A percentile compares a stretch with the other conserved stretches of the same genome.
These are phyloP conservation scores for Chlorophyllum brunneum DNA, from an alignment of 768 basidiomycete species.

Conservation along the genomic window DNA sequence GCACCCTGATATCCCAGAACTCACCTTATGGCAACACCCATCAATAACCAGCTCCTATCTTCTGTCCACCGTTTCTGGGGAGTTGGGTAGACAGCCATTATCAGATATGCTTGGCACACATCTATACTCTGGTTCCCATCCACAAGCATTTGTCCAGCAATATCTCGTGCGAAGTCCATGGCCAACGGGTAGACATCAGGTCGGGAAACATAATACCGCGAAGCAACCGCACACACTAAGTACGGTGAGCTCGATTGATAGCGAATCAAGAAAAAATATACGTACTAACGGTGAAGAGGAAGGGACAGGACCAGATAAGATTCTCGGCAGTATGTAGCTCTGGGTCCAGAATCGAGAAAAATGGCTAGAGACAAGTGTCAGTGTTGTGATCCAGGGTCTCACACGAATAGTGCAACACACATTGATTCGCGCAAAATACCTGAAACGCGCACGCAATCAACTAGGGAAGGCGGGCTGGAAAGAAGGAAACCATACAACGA, in stretches of 20 bases:
- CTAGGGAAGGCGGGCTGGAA: not conserved
- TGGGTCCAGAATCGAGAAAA: slow-evolving; percentile 55
- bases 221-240: slow-evolving; percentile 66
- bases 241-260: slow-evolving; percentile 1
- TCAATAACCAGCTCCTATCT: slow-evolving; percentile 68
- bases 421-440: slow-evolving; percentile 53
- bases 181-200: slow-evolving; percentile 54
- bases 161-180: slow-evolving; percentile 58
- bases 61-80: slow-evolving; percentile 66
- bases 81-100: slow-evolving; percentile 60
- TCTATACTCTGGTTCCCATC: slow-evolving; percentile 69
- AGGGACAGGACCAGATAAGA: slow-evolving; percentile 51
- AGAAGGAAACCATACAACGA: slow-evolving; percentile 35
- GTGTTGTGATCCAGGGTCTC: not conserved
- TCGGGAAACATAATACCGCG: slow-evolving; percentile 56
- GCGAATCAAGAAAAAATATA: slow-evolving; percentile 14
- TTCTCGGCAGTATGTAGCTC: slow-evolving; percentile 50
- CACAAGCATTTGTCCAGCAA: slow-evolving; percentile 55
- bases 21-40: slow-evolving; percentile 68
- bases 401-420: slow-evolving; percentile 30
- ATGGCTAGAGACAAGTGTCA: slow-evolving; percentile 35
- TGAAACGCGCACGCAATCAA: slow-evolving; percentile 17
- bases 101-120: slow-evolving; percentile 71
- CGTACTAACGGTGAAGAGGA: slow-evolving; percentile 59
- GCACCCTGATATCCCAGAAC: slow-evolving; percentile 9